A percentile compares a stretch with the other conserved stretches of the same genome.
Conservation (phyloP, 805 yeast species). For the Metschnikowia arizonensis region DNA sequence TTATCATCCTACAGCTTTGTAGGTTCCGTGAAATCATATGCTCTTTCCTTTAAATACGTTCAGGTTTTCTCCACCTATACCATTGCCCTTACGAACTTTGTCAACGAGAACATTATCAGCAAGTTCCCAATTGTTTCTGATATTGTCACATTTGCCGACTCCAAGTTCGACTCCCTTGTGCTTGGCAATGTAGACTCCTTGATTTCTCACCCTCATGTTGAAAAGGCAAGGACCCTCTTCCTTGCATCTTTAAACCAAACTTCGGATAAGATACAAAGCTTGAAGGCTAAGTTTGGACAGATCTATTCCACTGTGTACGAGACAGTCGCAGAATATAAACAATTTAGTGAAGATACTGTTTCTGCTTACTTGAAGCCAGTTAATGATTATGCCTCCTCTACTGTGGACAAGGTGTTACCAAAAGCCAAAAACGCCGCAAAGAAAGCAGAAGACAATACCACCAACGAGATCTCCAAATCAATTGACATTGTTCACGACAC, state of each 20-base stretch:
- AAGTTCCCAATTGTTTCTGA: constrained; percentile 19
- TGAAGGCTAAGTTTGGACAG: constrained; percentile 9
- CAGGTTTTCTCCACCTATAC: constrained; percentile 23
- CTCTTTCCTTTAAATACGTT: constrained; percentile 26
- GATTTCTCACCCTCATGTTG: constrained; percentile 12
- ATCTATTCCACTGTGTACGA: constrained; percentile 7
- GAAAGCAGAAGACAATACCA: constrained; percentile 14
- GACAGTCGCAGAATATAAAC: constrained; percentile 10
- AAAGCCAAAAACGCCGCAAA: constrained; percentile 18
- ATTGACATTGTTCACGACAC: constrained; percentile 22
- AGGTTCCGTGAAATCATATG: constrained; percentile 18
- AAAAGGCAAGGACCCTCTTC: constrained; percentile 8
- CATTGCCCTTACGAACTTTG: constrained; percentile 19
- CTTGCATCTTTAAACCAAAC: constrained; percentile 10
- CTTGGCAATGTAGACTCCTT: constrained; percentile 23
- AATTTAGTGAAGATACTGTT: constrained; percentile 15
- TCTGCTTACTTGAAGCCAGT: constrained; percentile 23
- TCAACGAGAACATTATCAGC: constrained; percentile 23
- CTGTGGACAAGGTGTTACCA: constrained; percentile 27
- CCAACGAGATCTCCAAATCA: constrained; percentile 21
- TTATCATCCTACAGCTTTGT: constrained; percentile 31
- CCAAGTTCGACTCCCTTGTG: constrained; percentile 22
- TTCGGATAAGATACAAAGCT: constrained; percentile 7
- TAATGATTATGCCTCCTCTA: constrained; percentile 24
- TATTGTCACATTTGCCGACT: constrained; percentile 22